phyloP scores from a whole-genome alignment of 2,329 filamentous ascomycete genomes.

The Aspergillus ruber region DNA sequence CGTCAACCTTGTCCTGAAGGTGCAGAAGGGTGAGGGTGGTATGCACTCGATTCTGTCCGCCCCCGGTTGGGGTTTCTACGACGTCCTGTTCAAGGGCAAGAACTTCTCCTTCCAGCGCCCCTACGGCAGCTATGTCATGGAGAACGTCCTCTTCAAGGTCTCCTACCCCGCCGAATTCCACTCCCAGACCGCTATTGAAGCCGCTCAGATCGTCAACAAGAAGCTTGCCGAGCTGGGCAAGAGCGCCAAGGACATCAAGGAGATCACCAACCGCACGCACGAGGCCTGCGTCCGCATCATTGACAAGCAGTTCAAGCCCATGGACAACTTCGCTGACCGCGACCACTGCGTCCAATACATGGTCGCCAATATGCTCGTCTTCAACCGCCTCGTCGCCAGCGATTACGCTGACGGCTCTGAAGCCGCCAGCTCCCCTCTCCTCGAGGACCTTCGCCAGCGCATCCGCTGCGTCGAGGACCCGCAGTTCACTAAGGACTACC shows the following conservation, averaged over 20 bases:
- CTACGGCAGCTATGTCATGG: constrained; percentile 99
- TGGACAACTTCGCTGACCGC: constrained; percentile 99
- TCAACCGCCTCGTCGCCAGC: constrained; percentile 83
- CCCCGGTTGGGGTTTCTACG: constrained; percentile 96
- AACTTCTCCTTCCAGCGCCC: constrained; percentile 93
- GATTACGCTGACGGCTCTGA: constrained; percentile 93
- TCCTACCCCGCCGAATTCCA: constrained; percentile 98
- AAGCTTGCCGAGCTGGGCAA: constrained; percentile 80
- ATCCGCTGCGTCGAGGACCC: constrained; percentile 96
- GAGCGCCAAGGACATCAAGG: constrained; percentile 87
- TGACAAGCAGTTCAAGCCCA: constrained; percentile 99
- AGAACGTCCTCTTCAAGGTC: constrained; percentile 99
- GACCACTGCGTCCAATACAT: constrained; percentile 99
- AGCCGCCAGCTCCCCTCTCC: constrained; percentile 79
- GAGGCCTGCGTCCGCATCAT: constrained; percentile 99
- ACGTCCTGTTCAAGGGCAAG: constrained; percentile 93
- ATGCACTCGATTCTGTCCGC: constrained; percentile 89
- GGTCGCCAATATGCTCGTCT: constrained; percentile 92
- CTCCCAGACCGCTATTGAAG: constrained; percentile 96
- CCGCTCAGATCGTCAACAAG: constrained; percentile 79
- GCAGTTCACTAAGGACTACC: constrained; percentile 91
- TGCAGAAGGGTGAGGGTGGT: constrained; percentile 83
- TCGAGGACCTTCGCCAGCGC: constrained; percentile 86
- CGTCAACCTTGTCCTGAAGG: constrained; percentile 85
- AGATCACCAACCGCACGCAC: constrained; percentile 89